phyloP scores from a whole-genome alignment of 2,329 filamentous ascomycete genomes.

The Graphilbum sp. region DNA sequence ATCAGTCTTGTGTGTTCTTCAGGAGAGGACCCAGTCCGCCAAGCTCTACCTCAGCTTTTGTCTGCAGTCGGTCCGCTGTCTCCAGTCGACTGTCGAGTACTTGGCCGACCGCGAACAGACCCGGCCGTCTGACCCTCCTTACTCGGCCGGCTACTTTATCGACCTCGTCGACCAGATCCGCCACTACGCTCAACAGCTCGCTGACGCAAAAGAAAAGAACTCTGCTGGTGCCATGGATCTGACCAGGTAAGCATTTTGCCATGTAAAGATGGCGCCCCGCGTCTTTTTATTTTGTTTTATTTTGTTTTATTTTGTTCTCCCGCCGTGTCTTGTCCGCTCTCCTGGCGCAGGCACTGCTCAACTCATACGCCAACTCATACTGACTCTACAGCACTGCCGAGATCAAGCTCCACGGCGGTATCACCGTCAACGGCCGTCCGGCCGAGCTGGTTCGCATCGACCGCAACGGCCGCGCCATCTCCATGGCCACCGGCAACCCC shows the following conservation, averaged over 20 bases:
- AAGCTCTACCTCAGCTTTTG: slow-evolving; percentile 71
- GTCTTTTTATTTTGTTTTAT: background rate
- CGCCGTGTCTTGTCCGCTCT: background rate
- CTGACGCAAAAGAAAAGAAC: slow-evolving; percentile 53
- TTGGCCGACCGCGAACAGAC: slow-evolving; percentile 76
- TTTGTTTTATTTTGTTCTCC: background rate
- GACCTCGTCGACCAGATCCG: slow-evolving; percentile 89
- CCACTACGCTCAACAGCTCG: slow-evolving; percentile 74
- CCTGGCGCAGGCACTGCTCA: background rate
- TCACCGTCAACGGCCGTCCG: slow-evolving; percentile 66
- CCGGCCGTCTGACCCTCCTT: slow-evolving; percentile 70
- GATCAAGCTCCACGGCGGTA: slow-evolving; percentile 65
- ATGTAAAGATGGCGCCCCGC: no score
- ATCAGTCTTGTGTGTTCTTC: slow-evolving; percentile 42
- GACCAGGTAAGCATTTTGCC: slow-evolving; percentile 35
- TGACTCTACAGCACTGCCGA: slow-evolving; percentile 35
- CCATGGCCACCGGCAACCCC: slow-evolving; percentile 52
- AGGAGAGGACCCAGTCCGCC: slow-evolving; percentile 64
- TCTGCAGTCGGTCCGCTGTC: slow-evolving; percentile 75
- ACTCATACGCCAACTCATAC: no score
- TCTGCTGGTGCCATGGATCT: slow-evolving; percentile 41
- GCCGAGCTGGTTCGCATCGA: slow-evolving; percentile 72
- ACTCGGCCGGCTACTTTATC: slow-evolving; percentile 92
- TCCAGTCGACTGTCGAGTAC: slow-evolving; percentile 76
- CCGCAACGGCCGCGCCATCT: slow-evolving; percentile 64